Evolutionary conservation across 495 filamentous ascomycete species (phyloP).

Genomic region (Aspergillus steynii): DNA sequence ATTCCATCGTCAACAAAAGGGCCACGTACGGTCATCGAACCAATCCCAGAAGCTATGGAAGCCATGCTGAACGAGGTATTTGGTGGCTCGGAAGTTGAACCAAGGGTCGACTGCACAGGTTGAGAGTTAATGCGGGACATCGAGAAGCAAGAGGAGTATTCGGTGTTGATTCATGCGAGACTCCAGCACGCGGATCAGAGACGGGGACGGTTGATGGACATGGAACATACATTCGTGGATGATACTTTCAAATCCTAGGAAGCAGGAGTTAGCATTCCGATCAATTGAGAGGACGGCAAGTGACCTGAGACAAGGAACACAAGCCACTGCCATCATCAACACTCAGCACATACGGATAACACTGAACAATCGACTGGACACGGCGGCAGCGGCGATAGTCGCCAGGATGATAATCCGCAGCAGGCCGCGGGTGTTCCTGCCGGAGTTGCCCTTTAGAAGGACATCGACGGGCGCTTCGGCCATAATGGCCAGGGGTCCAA

Average conservation of each 20-base stretch:
- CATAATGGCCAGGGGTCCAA: constrained; percentile 49
- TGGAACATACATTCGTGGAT: constrained; percentile 92
- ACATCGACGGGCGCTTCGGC: constrained; percentile 52
- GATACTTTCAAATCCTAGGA: constrained; percentile 92
- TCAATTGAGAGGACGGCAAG: constrained; percentile 14
- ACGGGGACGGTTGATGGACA: constrained; percentile 2
- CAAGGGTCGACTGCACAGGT: constrained; percentile 85
- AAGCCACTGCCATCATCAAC: neutral
- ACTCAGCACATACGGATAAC: constrained; percentile 77
- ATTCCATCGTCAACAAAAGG: neutral
- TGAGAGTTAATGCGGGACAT: constrained; percentile 20
- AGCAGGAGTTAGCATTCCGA: constrained; percentile 33
- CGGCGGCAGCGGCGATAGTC: constrained; percentile 88
- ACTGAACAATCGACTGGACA: constrained; percentile 94
- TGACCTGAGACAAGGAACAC: neutral
- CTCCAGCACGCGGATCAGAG: neutral
- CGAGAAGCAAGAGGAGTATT: neutral
- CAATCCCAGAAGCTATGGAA: constrained; percentile 99
- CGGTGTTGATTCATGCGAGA: neutral
- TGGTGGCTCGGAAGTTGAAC: constrained; percentile 99
- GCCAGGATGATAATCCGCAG: constrained; percentile 89
- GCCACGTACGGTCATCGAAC: constrained; percentile 90
- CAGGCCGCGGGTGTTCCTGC: constrained; percentile 77
- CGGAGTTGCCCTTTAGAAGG: constrained; percentile 66
- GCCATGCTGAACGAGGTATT: constrained; percentile 93